phyloP scores from a whole-genome alignment of 208 protist species.

The Wallacemonas sp. region DNA sequence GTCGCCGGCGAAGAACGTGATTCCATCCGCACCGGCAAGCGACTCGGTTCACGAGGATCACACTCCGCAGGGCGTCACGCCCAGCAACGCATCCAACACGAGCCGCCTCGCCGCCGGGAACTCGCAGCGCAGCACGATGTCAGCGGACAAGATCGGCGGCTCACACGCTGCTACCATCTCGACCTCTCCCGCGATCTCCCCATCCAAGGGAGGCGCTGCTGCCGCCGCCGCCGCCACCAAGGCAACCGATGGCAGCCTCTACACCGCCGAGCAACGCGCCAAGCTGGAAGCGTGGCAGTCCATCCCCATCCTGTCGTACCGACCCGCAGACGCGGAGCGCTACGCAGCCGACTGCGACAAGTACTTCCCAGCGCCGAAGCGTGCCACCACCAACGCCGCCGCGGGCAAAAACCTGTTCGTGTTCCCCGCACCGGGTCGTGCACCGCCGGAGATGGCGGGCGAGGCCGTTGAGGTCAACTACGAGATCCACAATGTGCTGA shows the following conservation, averaged over 20 bases:
- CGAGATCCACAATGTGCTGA: constrained; percentile 57
- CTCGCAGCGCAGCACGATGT: background rate
- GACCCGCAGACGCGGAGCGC: constrained; percentile 24
- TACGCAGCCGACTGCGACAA: constrained; percentile 15
- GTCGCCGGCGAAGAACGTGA: constrained; percentile 19
- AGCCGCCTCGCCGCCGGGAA: background rate
- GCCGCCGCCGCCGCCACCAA: constrained; percentile 6
- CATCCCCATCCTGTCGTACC: constrained; percentile 28
- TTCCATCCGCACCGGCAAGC: constrained; percentile 8
- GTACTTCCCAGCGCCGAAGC: constrained; percentile 8
- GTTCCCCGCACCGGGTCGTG: background rate
- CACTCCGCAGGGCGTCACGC: background rate
- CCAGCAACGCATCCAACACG: constrained; percentile 5
- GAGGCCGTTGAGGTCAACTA: constrained; percentile 55
- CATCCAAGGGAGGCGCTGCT: background rate
- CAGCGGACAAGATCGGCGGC: constrained; percentile 1
- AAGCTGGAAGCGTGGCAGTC: constrained; percentile 33
- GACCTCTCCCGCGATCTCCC: constrained; percentile 9
- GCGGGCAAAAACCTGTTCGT: constrained; percentile 11
- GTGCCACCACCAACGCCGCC: background rate
- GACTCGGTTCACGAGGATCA: background rate
- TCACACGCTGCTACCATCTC: constrained; percentile 4
- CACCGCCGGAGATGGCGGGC: constrained; percentile 43
- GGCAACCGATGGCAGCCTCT: constrained; percentile 15
- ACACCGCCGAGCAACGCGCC: constrained; percentile 27